Conservation (phyloP, 2,329 filamentous ascomycete genomes). For the Hypoxylon sp. region DNA sequence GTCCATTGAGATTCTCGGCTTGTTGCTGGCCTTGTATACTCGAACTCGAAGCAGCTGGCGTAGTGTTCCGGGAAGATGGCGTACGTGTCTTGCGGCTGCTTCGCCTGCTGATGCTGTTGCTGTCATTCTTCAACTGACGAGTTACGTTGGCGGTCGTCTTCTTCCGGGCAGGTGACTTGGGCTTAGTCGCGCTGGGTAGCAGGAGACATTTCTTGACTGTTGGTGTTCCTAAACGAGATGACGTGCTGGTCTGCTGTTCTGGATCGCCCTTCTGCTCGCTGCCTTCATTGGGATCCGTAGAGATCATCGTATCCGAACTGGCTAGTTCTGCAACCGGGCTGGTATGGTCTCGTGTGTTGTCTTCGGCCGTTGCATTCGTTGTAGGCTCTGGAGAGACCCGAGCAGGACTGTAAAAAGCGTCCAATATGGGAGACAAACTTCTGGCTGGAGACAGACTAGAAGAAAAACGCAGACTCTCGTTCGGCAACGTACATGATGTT, state of each 20-base stretch:
- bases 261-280: not conserved
- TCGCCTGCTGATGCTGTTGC: not conserved
- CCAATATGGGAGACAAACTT: not conserved
- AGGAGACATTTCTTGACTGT: conserved; percentile 3
- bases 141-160: not conserved
- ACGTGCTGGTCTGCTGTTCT: not conserved
- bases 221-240: not conserved
- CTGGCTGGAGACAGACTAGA: not conserved
- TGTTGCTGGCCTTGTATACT: not conserved
- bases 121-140: not conserved
- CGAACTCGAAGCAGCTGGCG: no score
- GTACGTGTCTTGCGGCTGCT: not conserved
- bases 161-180: not conserved
- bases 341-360: not conserved
- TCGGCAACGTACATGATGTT: not conserved
- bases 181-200: not conserved
- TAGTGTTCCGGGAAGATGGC: not conserved
- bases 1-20: not conserved
- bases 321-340: not conserved
- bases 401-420: not conserved
- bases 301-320: not conserved
- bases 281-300: not conserved
- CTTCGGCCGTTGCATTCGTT: not conserved
- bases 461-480: not conserved
- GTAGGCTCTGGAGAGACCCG: not conserved